Evolutionary conservation across 2,329 filamentous ascomycete genomes (phyloP), one percentile per base, ranked within the genome.

Genomic region (Cephalotrichum gorgonifer): DNA sequence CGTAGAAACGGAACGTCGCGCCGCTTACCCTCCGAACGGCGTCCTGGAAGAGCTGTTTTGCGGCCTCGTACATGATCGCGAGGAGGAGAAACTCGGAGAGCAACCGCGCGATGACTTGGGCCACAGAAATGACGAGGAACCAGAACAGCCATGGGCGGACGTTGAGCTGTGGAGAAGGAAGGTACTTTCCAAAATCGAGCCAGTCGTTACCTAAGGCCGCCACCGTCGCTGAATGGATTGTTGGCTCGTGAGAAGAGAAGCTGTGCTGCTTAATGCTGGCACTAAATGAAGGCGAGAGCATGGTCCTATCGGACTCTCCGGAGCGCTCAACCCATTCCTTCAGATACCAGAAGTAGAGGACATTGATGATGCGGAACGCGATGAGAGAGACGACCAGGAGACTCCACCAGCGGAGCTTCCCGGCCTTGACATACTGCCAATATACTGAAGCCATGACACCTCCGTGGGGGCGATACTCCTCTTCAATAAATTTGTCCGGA

Each of bases 291-390:
- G 35, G 15, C 14, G 17, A 3, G 28, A 43, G 22, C 3, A 28
- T 41, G 23, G 20, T 28, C 11, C 25, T 22, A 68, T 43, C 39
- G 22, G 47, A 28, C 30, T 44, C 12, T 6, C 33, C 41, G 62
- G 90, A 91, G 6, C 81, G 80, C 60, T 94, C 86, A 27, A 86
- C 87, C 88, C 89, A 95, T 25, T 83, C 76, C 61, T 95, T 94
- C 48, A 95, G 73, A 42, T 93, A 90, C 76, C 88, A 91, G 2
- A 79, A 82, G 57, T 88, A 78, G 1, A 74, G 74, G 35, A 94
- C 71, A 33, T 82, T 76, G 17, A 78, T 67, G 12, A 81, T 58
- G 6, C 89, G 81, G 56, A 81, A 87, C 0, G 81, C 38, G 6
- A 76, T 63, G 51, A 90, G 79, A 12, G 82, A 68, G 1, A 78